Percentiles rank a stretch among this genome's conserved stretches.
Conservation (phyloP, 2,329 filamentous ascomycete genomes). For the Domatiomyces globalis region DNA sequence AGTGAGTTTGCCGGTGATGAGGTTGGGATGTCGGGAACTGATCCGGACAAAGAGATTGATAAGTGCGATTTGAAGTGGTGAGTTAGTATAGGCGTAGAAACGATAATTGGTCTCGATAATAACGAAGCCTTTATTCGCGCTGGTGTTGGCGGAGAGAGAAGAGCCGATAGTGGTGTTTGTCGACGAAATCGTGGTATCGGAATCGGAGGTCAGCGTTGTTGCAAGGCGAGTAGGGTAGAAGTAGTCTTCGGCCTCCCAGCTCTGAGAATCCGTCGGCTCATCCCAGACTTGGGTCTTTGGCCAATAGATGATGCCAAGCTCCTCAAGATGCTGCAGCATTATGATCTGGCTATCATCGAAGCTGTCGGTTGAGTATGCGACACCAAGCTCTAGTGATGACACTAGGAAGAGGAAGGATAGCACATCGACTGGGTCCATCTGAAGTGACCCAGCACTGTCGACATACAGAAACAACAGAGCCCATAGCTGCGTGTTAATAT, state of each 20-base stretch:
- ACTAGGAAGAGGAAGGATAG: slow-evolving; percentile 93
- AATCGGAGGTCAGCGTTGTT: slow-evolving; percentile 75
- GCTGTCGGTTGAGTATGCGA: slow-evolving; percentile 75
- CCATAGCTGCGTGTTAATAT: slow-evolving; percentile 95
- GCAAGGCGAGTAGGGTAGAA: slow-evolving; percentile 89
- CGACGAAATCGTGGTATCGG: slow-evolving; percentile 54
- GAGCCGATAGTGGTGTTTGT: slow-evolving; percentile 55
- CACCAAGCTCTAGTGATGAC: slow-evolving; percentile 79
- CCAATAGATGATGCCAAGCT: slow-evolving; percentile 82
- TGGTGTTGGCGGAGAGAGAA: slow-evolving; percentile 19
- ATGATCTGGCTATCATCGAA: slow-evolving; percentile 68
- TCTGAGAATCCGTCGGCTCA: slow-evolving; percentile 20
- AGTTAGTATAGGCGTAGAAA: slow-evolving; percentile 90
- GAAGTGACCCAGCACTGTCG: slow-evolving; percentile 59
- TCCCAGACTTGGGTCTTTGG: slow-evolving; percentile 6
- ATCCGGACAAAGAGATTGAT: slow-evolving; percentile 80
- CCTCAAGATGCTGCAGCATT: slow-evolving; percentile 79
- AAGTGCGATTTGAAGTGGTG: slow-evolving; percentile 85
- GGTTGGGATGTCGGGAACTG: slow-evolving; percentile 81
- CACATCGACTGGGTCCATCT: slow-evolving; percentile 82
- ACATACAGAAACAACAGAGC: slow-evolving; percentile 86
- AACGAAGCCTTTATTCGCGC: slow-evolving; percentile 51
- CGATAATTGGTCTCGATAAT: slow-evolving; percentile 98
- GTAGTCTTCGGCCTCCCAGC: slow-evolving; percentile 29
- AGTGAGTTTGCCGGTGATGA: slow-evolving; percentile 82